These are phyloP conservation scores for Volvariella surrecta DNA, from an alignment of 1,284 basidiomycete genomes.

Conservation along the genomic window DNA sequence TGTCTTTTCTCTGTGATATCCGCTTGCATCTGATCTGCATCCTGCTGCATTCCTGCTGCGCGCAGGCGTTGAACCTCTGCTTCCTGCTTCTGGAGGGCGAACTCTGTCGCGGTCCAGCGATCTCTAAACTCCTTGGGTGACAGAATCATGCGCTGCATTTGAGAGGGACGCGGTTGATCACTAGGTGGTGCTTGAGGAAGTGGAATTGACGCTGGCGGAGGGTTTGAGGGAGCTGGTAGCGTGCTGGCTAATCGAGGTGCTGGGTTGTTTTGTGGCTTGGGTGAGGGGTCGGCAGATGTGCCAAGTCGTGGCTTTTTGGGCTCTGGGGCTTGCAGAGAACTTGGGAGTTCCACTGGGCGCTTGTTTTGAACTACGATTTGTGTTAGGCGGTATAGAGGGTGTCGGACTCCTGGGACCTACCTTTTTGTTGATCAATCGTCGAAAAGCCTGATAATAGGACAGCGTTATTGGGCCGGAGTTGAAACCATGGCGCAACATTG, in stretches of 20 bases:
- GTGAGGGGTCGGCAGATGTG: too few relatives aligned
- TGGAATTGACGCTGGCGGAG: conserved; percentile 5
- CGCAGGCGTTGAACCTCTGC: too few relatives aligned
- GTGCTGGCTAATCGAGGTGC: background rate
- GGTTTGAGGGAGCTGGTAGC: background rate
- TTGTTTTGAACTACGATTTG: conserved; percentile 13
- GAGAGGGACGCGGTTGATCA: conserved; percentile 7
- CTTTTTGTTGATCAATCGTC: background rate
- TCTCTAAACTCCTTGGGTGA: too few relatives aligned
- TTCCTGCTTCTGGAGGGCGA: too few relatives aligned
- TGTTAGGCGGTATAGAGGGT: background rate
- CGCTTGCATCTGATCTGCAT: too few relatives aligned
- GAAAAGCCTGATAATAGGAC: conserved; percentile 26
- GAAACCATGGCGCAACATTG: conserved; percentile 46
- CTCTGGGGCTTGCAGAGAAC: conserved; percentile 22
- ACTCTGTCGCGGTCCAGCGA: too few relatives aligned
- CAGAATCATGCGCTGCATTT: background rate
- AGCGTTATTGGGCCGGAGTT: conserved; percentile 33
- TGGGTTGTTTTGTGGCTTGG: background rate
- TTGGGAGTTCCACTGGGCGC: conserved; percentile 21
- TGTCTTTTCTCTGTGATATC: too few relatives aligned
- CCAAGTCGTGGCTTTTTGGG: conserved; percentile 24
- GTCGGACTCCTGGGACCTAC: background rate
- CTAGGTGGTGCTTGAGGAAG: background rate
- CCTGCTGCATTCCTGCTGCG: too few relatives aligned